Conservation (phyloP, 352 stramenopile species). For the Phytopythium litorale region DNA sequence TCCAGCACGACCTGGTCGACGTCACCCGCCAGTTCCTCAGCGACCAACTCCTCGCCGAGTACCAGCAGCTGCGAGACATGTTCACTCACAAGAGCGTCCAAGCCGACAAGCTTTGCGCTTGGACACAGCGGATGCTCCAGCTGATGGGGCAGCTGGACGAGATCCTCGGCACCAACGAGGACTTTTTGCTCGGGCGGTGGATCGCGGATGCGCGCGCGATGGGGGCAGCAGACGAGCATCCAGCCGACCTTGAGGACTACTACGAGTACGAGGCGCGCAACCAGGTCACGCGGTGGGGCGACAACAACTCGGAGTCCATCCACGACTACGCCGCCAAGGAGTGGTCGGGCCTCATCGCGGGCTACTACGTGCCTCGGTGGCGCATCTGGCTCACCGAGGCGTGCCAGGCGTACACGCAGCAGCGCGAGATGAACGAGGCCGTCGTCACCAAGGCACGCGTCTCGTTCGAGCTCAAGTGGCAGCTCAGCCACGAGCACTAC, state of each 20-base stretch:
- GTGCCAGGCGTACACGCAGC: conserved; percentile 57
- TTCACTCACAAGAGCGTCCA: conserved; percentile 31
- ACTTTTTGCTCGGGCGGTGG: conserved; percentile 74
- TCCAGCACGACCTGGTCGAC: conserved; percentile 74
- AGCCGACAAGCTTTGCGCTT: conserved; percentile 28
- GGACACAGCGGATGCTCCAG: conserved; percentile 41
- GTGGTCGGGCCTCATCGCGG: conserved; percentile 60
- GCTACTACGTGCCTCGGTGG: conserved; percentile 72
- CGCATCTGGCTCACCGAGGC: conserved; percentile 69
- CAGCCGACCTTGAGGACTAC: conserved; percentile 37
- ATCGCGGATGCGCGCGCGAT: conserved; percentile 55
- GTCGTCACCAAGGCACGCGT: conserved; percentile 42
- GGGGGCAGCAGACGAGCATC: conserved; percentile 14
- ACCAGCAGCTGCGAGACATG: conserved; percentile 48
- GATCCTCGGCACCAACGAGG: conserved; percentile 56
- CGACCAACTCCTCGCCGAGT: conserved; percentile 56
- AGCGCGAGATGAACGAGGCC: conserved; percentile 48
- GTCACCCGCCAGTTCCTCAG: conserved; percentile 75
- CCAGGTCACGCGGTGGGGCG: conserved; percentile 75
- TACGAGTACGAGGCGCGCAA: conserved; percentile 84
- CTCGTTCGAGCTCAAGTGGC: conserved; percentile 74
- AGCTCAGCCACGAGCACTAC: conserved; percentile 51
- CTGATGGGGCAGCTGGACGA: conserved; percentile 56
- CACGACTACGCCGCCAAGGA: conserved; percentile 80
- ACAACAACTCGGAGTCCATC: conserved; percentile 68